Base-by-base conservation (phyloP, 2,329 filamentous ascomycete genomes). In the Ophiostoma angusticollis region DNA sequence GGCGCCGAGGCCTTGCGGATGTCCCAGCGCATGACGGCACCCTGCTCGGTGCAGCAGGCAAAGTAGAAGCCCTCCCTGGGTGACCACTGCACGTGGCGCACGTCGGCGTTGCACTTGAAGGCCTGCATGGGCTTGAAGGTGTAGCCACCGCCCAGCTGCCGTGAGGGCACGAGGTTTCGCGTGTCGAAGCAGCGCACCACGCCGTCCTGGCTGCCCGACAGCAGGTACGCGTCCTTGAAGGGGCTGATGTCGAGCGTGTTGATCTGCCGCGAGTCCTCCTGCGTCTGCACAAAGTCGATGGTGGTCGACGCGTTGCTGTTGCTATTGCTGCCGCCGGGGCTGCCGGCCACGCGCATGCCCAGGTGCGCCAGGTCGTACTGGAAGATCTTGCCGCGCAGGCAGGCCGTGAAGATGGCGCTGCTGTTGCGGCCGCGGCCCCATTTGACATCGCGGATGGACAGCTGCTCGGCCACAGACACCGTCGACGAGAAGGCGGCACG, bases 51-150 rank as follows among this genome's bases (percentile, higher is more conserved):
- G 35, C 68, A 74, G 52, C 74, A 78, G 16, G 75, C 75, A 56
- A 79, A 77, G 43, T 70, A 62, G 48, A 75, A 65, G 6, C 72
- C 75, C 35, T 75, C 67, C 24, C 62, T 69, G 6, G 74, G 74
- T 12, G 73, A 77, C 75, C 75, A 80, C 47, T 74, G 67, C n/a
- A 80, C 70, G 50, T 77, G 70, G 19, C 72, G 65, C 23, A 80
- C 70, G 39, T 73, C 70, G n/a, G 64, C 64, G 45, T 91, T 70
- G 53, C 66, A 64, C 45, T 60, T 62, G 53, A 67, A 67, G 41
- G 64, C 50, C 51, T 61, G 58, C 51, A 68, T 46, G 47, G 63
- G 56, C 13, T 64, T 60, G 48, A 70, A 74, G 0, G 67, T 72
- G 18, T 63, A 60, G 9, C 68, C 67, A n/a, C n/a, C n/a, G n/a